Evolutionary conservation across 805 yeast genomes (phyloP).

Genomic region (Kurtzmaniella fragi): DNA sequence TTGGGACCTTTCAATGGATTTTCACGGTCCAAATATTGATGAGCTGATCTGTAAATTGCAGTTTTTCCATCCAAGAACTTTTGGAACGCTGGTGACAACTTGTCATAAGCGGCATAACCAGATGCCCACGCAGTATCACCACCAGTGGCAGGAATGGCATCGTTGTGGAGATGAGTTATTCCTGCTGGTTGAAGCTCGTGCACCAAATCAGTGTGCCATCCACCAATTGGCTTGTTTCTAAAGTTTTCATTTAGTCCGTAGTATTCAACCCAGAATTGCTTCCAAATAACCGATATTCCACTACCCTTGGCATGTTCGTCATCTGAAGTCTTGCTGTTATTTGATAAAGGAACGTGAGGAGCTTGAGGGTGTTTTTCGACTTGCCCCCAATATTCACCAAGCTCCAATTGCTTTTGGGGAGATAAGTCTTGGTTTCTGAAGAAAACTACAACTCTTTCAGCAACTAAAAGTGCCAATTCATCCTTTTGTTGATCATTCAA

Average conservation of each 20-base stretch:
- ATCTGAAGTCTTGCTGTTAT: slow-evolving; percentile 9
- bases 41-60: slow-evolving; percentile 39
- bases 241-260: slow-evolving; percentile 17
- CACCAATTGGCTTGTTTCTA: slow-evolving; percentile 18
- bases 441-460: slow-evolving; percentile 49
- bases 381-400: slow-evolving; percentile 44
- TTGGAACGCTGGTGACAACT: slow-evolving; percentile 45
- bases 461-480: slow-evolving; percentile 43
- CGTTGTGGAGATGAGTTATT: slow-evolving; percentile 48
- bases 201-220: slow-evolving; percentile 51
- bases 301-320: slow-evolving; percentile 6
- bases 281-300: slow-evolving; percentile 30
- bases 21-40: slow-evolving; percentile 31
- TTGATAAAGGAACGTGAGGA: slow-evolving; percentile 17
- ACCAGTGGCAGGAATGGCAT: slow-evolving; percentile 44
- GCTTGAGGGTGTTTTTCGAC: slow-evolving; percentile 37
- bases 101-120: slow-evolving; percentile 49
- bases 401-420: slow-evolving; percentile 37
- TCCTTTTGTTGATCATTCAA: slow-evolving; percentile 40
- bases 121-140: slow-evolving; percentile 53
- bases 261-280: slow-evolving; percentile 15
- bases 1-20: slow-evolving; percentile 28
- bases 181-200: slow-evolving; percentile 56
- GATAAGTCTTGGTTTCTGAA: slow-evolving; percentile 44
- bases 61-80: slow-evolving; percentile 40